Conservation (phyloP, 2,329 filamentous ascomycete species). For the Whalleya microplaca region DNA sequence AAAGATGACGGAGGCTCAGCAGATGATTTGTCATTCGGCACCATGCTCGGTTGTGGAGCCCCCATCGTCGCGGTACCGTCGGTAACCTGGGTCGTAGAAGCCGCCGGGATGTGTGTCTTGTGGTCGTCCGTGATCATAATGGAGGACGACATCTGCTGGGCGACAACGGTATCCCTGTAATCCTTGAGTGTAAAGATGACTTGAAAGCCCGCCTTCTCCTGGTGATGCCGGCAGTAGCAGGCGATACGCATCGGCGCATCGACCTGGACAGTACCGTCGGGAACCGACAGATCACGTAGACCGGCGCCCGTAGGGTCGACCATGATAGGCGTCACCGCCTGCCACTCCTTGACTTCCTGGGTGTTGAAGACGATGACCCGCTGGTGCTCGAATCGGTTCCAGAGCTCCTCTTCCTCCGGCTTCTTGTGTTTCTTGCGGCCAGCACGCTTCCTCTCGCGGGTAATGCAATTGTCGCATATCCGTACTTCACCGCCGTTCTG, state of each 20-base stretch:
- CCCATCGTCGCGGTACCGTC: constrained; percentile 20
- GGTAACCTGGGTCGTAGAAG: constrained; percentile 31
- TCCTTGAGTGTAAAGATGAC: constrained; percentile 97
- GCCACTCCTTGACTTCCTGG: constrained; percentile 83
- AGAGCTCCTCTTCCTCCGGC: constrained; percentile 87
- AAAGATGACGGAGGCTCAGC: constrained; percentile 48
- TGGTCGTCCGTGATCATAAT: constrained; percentile 99
- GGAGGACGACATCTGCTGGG: constrained; percentile 82
- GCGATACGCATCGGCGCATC: constrained; percentile 93
- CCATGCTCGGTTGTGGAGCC: constrained; percentile 4
- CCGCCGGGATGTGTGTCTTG: constrained; percentile 71
- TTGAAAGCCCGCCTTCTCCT: constrained; percentile 87
- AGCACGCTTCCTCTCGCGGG: constrained; percentile 86
- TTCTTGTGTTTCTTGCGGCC: constrained; percentile 93
- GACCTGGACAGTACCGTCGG: constrained; percentile 72
- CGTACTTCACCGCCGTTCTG: constrained; percentile 91
- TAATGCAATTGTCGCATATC: constrained; percentile 91
- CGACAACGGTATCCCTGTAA: constrained; percentile 72
- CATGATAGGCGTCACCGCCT: constrained; percentile 59
- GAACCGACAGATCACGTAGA: constrained; percentile 48
- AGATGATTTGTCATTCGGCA: constrained; percentile 35
- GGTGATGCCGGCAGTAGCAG: constrained; percentile 94
- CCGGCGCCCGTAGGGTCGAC: constrained; percentile 49
- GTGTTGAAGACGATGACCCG: constrained; percentile 92
- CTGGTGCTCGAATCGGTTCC: constrained; percentile 78